Evolutionary conservation across 2,329 filamentous ascomycete species (phyloP).

Genomic region (Aureobasidium mangrovei): DNA sequence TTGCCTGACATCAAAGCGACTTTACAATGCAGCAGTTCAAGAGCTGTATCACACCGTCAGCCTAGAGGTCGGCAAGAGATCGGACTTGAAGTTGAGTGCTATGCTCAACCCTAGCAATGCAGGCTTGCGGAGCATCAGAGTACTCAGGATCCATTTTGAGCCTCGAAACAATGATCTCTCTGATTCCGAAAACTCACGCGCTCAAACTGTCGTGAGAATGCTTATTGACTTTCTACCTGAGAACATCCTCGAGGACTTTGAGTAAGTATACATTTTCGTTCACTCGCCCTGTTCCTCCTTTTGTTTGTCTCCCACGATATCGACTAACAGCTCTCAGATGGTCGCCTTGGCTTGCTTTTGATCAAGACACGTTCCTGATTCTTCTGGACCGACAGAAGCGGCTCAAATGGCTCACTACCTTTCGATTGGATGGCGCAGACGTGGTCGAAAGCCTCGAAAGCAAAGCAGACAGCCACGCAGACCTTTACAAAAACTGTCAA

Average conservation of each 20-base stretch:
- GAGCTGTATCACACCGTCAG: slow-evolving; percentile 39
- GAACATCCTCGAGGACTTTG: slow-evolving; percentile 41
- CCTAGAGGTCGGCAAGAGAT: slow-evolving; percentile 38
- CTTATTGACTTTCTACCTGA: slow-evolving; percentile 41
- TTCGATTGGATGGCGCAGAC: slow-evolving; percentile 35
- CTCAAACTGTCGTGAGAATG: slow-evolving; percentile 35
- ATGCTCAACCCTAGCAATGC: slow-evolving; percentile 41
- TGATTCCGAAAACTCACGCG: slow-evolving; percentile 27
- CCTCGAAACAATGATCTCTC: slow-evolving; percentile 24
- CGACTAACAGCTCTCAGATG: slow-evolving; percentile 24
- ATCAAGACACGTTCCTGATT: slow-evolving; percentile 38
- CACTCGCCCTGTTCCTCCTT: no score
- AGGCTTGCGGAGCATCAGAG: slow-evolving; percentile 38
- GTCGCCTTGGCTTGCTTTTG: slow-evolving; percentile 42
- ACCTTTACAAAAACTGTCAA: slow-evolving; percentile 33
- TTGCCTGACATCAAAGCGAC: slow-evolving; percentile 39
- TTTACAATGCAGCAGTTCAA: slow-evolving; percentile 39
- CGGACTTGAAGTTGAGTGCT: slow-evolving; percentile 36
- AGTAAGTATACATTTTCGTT: slow-evolving; percentile 16
- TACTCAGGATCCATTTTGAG: slow-evolving; percentile 39
- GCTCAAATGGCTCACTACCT: slow-evolving; percentile 42
- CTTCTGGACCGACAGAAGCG: slow-evolving; percentile 41
- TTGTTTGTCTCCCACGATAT: no score
- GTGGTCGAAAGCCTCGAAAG: slow-evolving; percentile 36
- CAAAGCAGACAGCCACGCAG: slow-evolving; percentile 30